Conservation (phyloP, 2,329 filamentous ascomycete species). For the Phaeosphaeria sp. region DNA sequence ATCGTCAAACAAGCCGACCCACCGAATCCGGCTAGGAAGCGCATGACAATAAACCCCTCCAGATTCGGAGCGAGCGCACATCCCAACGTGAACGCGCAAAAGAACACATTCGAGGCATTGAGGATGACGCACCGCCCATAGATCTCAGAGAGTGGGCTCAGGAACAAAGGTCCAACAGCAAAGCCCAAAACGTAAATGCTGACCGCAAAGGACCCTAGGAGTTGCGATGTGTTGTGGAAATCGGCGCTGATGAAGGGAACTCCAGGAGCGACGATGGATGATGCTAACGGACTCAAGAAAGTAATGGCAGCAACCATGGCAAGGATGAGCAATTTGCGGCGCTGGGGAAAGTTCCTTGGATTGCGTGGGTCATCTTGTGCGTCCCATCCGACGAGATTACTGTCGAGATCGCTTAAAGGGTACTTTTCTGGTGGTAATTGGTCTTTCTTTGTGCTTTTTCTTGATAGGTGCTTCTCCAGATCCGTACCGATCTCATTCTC, state of each 20-base stretch:
- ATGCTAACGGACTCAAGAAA: conserved; percentile 44
- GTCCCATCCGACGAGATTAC: conserved; percentile 47
- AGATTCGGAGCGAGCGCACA: conserved; percentile 48
- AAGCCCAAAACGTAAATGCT: conserved; percentile 48
- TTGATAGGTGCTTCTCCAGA: conserved; percentile 39
- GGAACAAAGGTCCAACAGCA: conserved; percentile 38
- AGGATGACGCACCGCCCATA: conserved; percentile 43
- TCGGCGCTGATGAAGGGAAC: conserved; percentile 38
- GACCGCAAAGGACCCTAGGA: conserved; percentile 41
- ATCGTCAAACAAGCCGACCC: conserved; percentile 39
- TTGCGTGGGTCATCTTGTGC: conserved; percentile 41
- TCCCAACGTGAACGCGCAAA: conserved; percentile 58
- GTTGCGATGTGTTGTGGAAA: conserved; percentile 40
- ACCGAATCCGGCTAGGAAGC: conserved; percentile 39
- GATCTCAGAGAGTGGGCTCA: conserved; percentile 45
- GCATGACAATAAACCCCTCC: conserved; percentile 43
- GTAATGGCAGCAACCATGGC: conserved; percentile 40
- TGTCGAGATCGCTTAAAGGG: conserved; percentile 41
- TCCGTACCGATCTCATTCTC: conserved; percentile 29
- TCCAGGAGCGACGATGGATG: conserved; percentile 46
- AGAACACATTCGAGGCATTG: conserved; percentile 55
- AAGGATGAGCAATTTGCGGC: conserved; percentile 37
- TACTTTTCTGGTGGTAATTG: conserved; percentile 36
- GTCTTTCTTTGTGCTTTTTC: conserved; percentile 38
- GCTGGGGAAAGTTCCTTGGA: conserved; percentile 40